Evolutionary conservation across 495 filamentous ascomycete species (phyloP), one percentile per base, ranked within the genome.

Genomic region (Glonium stellatum): DNA sequence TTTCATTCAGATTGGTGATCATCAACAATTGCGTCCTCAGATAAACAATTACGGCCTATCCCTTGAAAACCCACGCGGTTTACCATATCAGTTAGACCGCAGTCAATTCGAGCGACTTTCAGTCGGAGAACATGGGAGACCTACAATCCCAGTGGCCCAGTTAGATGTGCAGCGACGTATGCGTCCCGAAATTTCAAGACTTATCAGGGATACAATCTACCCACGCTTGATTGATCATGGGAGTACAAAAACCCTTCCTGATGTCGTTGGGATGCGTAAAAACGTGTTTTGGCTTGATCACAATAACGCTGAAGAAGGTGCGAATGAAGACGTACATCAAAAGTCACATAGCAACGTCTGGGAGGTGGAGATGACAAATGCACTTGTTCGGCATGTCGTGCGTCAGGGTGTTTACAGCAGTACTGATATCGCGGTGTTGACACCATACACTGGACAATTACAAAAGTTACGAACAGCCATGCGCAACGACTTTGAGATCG

Each of bases 271-370:
- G 0, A 81, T 95, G 76, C 77, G 78, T 23, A 76, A 79, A 35
- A 72, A 82, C 4, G 67, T 92, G 0, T 92, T 84, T 63, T 95
- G 87, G 88, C 69, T 91, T 13, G 77, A 90, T 63, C 88, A 92
- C 65, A 67, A 75, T 0, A 31, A 80, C 3, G 75, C 57, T 0
- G 87, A 92, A 65, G 79, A 75, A 23, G 69, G 65, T 9, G 56
- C 64, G 21, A 72, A 73, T 27, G 23, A 68, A 36, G 66, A 72
- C 0, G 67, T 70, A 47, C 39, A 48, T 10, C 21, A 36, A 18
- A 50, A 44, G 18, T 89, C 85, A 0, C 78, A 84, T 35, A 82
- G 77, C 51, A 92, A 92, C 67, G 69, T 73, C 2, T 82, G 75
- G 44, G 89, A 95, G 67, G 73, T 88, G 4, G 73, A 85, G 0